A percentile compares a stretch with the other conserved stretches of the same genome.
These are phyloP conservation scores for Fagopyrum tataricum DNA, from an alignment of 148 eudicot species.

Conservation along the genomic window DNA sequence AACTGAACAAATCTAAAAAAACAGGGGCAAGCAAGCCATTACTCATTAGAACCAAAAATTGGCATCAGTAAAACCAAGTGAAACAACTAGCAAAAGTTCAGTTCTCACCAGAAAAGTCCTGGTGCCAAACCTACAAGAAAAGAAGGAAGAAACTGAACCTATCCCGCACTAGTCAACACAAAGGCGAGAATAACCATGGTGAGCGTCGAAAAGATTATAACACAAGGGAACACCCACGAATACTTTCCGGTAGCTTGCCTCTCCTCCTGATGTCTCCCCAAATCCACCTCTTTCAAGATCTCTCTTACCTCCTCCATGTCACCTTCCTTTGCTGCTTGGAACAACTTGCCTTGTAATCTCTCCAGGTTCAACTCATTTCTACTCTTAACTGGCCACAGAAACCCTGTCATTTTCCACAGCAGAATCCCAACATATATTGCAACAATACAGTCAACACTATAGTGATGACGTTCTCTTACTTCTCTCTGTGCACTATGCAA, in stretches of 20 bases:
- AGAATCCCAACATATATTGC: slow-evolving; percentile 91
- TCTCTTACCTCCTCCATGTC: slow-evolving; percentile 71
- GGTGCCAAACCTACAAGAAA: background rate
- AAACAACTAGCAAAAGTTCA: background rate
- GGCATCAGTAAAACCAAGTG: background rate
- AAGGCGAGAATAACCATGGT: slow-evolving; percentile 72
- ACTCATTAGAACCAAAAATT: background rate
- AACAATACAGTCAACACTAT: slow-evolving; percentile 72
- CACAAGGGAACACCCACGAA: slow-evolving; percentile 68
- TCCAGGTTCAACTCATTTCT: slow-evolving; percentile 59
- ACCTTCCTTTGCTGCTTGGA: slow-evolving; percentile 88
- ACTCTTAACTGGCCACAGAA: slow-evolving; percentile 56
- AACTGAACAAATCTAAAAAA: background rate
- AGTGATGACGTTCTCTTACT: slow-evolving; percentile 90
- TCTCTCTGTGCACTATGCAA: slow-evolving; percentile 91
- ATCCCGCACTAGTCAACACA: slow-evolving; percentile 62
- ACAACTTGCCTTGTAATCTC: slow-evolving; percentile 48
- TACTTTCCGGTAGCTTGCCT: slow-evolving; percentile 27
- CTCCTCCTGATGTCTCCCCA: slow-evolving; percentile 31
- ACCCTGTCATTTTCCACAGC: slow-evolving; percentile 84
- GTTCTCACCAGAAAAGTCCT: background rate
- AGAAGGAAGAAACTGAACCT: slow-evolving; percentile 5
- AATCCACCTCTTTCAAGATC: slow-evolving; percentile 63
- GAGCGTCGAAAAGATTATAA: slow-evolving; percentile 53
- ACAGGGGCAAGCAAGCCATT: background rate